Conservation (phyloP, 208 protist species). For the Acanthamoeba lenticulata region DNA sequence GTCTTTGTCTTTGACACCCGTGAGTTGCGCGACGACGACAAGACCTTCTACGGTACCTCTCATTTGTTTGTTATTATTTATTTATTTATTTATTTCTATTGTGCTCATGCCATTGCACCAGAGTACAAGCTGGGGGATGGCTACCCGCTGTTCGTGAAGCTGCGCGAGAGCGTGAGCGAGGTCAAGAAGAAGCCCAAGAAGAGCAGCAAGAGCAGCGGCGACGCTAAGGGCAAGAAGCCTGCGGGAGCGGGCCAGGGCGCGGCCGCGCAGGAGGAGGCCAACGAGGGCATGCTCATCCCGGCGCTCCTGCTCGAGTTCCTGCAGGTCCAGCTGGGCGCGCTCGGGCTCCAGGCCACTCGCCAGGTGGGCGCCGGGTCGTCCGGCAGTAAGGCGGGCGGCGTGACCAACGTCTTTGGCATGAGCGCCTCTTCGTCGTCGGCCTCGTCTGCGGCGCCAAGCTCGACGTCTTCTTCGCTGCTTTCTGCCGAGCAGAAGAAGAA, state of each 20-base stretch:
- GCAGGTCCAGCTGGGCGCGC: slow-evolving; percentile 71
- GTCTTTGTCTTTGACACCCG: slow-evolving; percentile 11
- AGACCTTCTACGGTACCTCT: slow-evolving; percentile 47
- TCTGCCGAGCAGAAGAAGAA: slow-evolving; percentile 18
- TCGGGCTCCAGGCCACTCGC: slow-evolving; percentile 51
- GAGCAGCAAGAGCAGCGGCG: neutral
- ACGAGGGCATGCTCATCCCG: slow-evolving; percentile 67
- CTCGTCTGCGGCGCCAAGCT: neutral
- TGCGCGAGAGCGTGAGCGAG: neutral
- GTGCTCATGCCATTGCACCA: neutral
- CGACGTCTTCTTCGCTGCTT: neutral
- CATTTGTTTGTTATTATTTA: neutral
- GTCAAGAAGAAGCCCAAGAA: slow-evolving; percentile 40
- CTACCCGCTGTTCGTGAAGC: slow-evolving; percentile 46
- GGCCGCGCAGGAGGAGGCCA: slow-evolving; percentile 40
- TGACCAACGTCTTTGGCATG: neutral
- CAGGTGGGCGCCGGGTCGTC: neutral
- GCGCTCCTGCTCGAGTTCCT: slow-evolving; percentile 70
- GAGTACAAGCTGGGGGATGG: slow-evolving; percentile 43
- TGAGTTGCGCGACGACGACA: slow-evolving; percentile 56
- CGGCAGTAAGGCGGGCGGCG: neutral
- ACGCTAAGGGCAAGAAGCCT: slow-evolving; percentile 47
- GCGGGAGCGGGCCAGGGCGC: neutral
- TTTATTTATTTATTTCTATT: neutral
- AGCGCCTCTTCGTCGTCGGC: neutral